Evolutionary conservation across 371 early-diverging fungal species (phyloP).

Genomic region (Actinomucor elegans): DNA sequence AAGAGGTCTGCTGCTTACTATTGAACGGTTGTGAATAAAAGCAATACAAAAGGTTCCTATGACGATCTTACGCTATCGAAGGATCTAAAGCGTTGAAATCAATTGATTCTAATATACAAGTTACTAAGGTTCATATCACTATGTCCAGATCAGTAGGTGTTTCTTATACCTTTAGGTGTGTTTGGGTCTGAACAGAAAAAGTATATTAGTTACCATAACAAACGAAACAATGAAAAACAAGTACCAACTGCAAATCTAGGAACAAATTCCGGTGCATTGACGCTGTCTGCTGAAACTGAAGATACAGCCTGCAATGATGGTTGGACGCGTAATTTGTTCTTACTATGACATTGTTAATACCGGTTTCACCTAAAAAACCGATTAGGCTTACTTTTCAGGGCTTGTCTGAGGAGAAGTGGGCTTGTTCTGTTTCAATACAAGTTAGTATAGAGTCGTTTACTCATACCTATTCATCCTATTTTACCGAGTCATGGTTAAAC

Average conservation of each 20-base stretch:
- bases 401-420: constrained; percentile 41
- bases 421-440: constrained; percentile 15
- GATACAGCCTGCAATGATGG: constrained; percentile 40
- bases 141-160: no score
- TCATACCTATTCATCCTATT: no score
- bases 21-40: no score
- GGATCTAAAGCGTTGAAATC: not conserved
- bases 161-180: no score
- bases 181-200: no score
- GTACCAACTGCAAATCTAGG: constrained; percentile 44
- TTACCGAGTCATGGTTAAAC: constrained; percentile 80
- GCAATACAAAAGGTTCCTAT: no score
- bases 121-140: no score
- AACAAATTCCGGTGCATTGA: constrained; percentile 69
- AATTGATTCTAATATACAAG: not conserved
- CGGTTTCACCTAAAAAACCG: not conserved
- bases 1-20: no score
- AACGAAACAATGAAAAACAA: not conserved
- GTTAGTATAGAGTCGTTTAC: no score
- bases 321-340: constrained; percentile 58
- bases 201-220: no score
- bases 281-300: constrained; percentile 56
- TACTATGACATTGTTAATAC: constrained; percentile 17
- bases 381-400: constrained; percentile 57
- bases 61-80: not conserved